Base-by-base conservation (phyloP, 805 yeast genomes). In the Metschnikowia koreensis region DNA sequence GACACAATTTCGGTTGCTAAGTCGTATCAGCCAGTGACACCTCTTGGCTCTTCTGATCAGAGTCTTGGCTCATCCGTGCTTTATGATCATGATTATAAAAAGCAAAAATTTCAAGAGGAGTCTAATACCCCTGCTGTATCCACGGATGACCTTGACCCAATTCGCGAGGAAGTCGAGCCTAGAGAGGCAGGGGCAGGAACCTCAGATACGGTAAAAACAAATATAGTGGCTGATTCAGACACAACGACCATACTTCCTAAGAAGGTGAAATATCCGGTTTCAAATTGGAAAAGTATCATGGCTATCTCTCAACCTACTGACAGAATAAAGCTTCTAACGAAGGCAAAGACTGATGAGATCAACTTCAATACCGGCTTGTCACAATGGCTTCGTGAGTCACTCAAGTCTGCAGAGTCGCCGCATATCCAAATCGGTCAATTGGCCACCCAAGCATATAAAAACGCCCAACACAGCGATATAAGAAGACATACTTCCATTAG, bases 401-500 rank as follows among this genome's bases (percentile, higher is more conserved):
- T 71, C 66, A 76, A 56, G 62, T 67, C 69, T 1, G 69, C 66
- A 44, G 61, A 58, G 33, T 58, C 68, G 9, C 63, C 70, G n/a
- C 68, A 59, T 51, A 74, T 73, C 28, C 78, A 67, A 52, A 71
- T 79, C 46, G 83, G 84, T 0, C 74, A 74, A 16, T 78, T 83
- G 54, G 91, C 86, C 1, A 71, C 79, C 31, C 81, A 79, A 49
- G 90, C 89, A 1, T 85, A 84, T 64, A 83, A 81, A 38, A 83
- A 84, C 60, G 87, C 88, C 1, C 74, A 81, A 7, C 81, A 81
- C 59, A 77, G 73, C 55, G 82, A 82, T 47, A 69, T 77, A 50
- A 77, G 81, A 55, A 69, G 85, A 60, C 61, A 59, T 44, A 56
- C 59, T 1, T 58, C 60, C 7, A 58, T 59, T 17, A 53, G 88